These are phyloP conservation scores for Lecanicillium sp. DNA, from an alignment of 2,329 filamentous ascomycete species.

Conservation along the genomic window DNA sequence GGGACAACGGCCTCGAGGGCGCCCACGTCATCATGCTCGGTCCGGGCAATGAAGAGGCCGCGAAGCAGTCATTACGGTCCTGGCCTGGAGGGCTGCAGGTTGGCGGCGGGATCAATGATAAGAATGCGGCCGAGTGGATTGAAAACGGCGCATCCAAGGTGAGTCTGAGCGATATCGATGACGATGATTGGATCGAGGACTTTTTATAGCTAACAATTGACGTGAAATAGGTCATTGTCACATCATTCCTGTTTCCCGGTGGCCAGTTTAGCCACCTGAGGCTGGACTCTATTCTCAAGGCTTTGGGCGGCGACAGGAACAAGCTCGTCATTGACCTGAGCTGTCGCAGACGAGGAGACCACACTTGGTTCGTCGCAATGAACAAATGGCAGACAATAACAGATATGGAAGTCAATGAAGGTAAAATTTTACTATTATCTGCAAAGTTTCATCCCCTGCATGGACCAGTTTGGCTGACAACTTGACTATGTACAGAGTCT, in stretches of 20 bases:
- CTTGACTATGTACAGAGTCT: conserved; percentile 46
- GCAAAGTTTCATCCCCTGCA: neutral
- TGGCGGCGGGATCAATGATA: conserved; percentile 84
- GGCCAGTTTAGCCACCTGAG: conserved; percentile 72
- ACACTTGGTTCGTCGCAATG: conserved; percentile 94
- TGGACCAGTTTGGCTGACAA: neutral
- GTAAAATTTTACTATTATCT: conserved; percentile 38
- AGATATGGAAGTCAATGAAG: conserved; percentile 85
- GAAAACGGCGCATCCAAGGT: conserved; percentile 85
- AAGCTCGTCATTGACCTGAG: conserved; percentile 94
- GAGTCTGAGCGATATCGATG: conserved; percentile 11
- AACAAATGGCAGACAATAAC: conserved; percentile 99
- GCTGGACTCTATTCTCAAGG: conserved; percentile 63
- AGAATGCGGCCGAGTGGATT: conserved; percentile 81
- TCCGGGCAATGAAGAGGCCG: conserved; percentile 74
- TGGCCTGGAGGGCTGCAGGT: conserved; percentile 83
- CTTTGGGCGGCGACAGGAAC: conserved; percentile 63
- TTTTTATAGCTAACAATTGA: conserved; percentile 3
- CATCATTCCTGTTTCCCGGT: conserved; percentile 84
- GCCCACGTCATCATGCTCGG: conserved; percentile 97
- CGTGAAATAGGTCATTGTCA: conserved; percentile 77
- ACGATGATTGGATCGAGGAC: no score
- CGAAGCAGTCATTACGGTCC: conserved; percentile 62
- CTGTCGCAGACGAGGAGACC: conserved; percentile 64
- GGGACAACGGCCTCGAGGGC: conserved; percentile 61